phyloP scores from a whole-genome alignment of 371 early-diverging fungal species.

The Funneliformis caledonium region DNA sequence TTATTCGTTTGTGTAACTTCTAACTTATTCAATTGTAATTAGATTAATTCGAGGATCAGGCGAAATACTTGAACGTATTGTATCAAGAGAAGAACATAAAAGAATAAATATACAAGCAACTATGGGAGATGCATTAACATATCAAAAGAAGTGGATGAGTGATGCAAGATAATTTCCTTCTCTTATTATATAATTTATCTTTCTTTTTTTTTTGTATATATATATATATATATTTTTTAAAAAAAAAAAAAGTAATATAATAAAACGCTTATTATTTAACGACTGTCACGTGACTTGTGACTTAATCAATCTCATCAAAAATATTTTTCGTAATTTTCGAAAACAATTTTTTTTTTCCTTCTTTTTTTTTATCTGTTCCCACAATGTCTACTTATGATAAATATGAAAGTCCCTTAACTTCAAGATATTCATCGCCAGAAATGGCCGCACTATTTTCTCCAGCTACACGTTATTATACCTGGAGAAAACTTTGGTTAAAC shows the following conservation, averaged over 20 bases:
- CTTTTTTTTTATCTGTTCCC: too few species aligned
- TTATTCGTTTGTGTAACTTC: neutral
- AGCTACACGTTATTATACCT: slow-evolving; percentile 92
- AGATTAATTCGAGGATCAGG: slow-evolving; percentile 18
- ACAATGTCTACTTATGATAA: slow-evolving; percentile 53
- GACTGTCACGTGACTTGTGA: too few species aligned
- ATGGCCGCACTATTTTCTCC: slow-evolving; percentile 97
- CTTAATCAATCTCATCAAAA: too few species aligned
- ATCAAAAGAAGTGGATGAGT: neutral
- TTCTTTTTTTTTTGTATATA: too few species aligned
- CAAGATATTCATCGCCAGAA: slow-evolving; percentile 96
- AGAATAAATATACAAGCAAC: slow-evolving; percentile 4
- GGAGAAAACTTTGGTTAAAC: slow-evolving; percentile 94
- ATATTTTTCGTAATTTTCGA: too few species aligned
- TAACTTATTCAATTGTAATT: neutral
- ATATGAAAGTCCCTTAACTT: slow-evolving; percentile 93
- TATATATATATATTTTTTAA: too few species aligned
- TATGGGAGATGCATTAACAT: slow-evolving; percentile 4
- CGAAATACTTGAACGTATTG: slow-evolving; percentile 12
- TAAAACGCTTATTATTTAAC: too few species aligned
- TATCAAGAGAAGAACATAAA: slow-evolving; percentile 22
- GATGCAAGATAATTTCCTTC: neutral
- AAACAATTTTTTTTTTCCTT: too few species aligned
- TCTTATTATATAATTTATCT: too few species aligned
- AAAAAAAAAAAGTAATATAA: too few species aligned